These are phyloP conservation scores for Pelargonium fulgidum DNA, from an alignment of 441 rosid genomes.

Conservation along the genomic window DNA sequence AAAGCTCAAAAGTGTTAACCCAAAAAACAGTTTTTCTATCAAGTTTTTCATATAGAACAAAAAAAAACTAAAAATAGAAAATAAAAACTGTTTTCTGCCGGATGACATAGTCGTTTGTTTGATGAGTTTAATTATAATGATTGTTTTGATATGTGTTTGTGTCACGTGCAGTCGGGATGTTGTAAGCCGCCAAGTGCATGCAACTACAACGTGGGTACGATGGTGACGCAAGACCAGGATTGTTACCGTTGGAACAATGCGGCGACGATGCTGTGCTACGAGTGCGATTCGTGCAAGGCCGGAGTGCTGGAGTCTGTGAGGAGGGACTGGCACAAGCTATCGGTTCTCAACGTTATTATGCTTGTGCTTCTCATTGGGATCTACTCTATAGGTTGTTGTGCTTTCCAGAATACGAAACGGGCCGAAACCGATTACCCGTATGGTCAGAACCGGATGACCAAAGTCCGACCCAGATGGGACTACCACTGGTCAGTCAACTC, in stretches of 20 bases:
- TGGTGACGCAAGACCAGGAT: slow-evolving; percentile 56
- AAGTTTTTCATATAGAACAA: too few species aligned
- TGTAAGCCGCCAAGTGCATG: slow-evolving; percentile 90
- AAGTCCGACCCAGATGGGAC: slow-evolving; percentile 77
- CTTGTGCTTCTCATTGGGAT: slow-evolving; percentile 58
- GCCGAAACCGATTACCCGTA: slow-evolving; percentile 61
- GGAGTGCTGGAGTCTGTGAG: slow-evolving; percentile 72
- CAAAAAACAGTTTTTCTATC: too few species aligned
- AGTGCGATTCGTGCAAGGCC: slow-evolving; percentile 86
- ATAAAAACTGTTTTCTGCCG: too few species aligned
- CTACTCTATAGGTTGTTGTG: slow-evolving; percentile 75
- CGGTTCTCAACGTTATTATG: slow-evolving; percentile 59
- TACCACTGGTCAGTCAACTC: slow-evolving; percentile 50
- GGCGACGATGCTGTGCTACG: slow-evolving; percentile 55
- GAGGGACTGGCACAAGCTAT: slow-evolving; percentile 75
- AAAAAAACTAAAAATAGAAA: too few species aligned
- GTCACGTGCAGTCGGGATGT: slow-evolving; percentile 58
- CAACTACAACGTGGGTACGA: slow-evolving; percentile 38
- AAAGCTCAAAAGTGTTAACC: too few species aligned
- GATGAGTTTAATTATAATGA: too few species aligned
- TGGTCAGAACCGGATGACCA: slow-evolving; percentile 66
- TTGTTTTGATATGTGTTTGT: not conserved
- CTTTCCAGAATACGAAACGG: slow-evolving; percentile 57
- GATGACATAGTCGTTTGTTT: too few species aligned
- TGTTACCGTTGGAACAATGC: slow-evolving; percentile 74